Evolutionary conservation across 2,329 filamentous ascomycete species (phyloP).

Genomic region (Colletotrichum orbiculare): DNA sequence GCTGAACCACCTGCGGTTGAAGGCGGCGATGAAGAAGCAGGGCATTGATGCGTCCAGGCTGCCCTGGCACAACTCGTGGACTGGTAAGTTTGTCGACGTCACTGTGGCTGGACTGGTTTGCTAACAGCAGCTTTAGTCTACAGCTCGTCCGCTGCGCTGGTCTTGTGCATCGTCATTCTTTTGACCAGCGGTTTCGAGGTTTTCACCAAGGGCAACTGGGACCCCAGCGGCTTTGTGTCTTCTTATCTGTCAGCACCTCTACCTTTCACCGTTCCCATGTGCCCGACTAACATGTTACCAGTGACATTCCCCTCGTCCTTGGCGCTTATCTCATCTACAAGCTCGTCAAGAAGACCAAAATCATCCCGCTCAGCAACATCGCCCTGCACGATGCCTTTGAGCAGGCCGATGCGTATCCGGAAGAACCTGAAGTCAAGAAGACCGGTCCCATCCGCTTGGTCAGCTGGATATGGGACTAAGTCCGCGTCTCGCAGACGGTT

Average conservation of each 20-base stretch:
- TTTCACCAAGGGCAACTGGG: slow-evolving; percentile 71
- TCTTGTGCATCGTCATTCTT: slow-evolving; percentile 72
- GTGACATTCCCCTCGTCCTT: slow-evolving; percentile 70
- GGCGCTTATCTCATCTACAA: slow-evolving; percentile 73
- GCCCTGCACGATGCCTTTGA: slow-evolving; percentile 64
- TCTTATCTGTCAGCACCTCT: slow-evolving; percentile 73
- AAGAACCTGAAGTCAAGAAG: slow-evolving; percentile 43
- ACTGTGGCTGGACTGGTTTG: not conserved
- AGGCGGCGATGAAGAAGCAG: slow-evolving; percentile 58
- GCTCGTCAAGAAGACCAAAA: slow-evolving; percentile 69
- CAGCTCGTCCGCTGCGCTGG: slow-evolving; percentile 69
- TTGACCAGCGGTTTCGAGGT: slow-evolving; percentile 77
- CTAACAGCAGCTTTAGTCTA: slow-evolving; percentile 56
- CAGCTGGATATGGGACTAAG: slow-evolving; percentile 51
- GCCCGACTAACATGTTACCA: slow-evolving; percentile 42
- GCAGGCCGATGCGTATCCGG: slow-evolving; percentile 52
- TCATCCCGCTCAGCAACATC: slow-evolving; percentile 62
- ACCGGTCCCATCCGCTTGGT: slow-evolving; percentile 44
- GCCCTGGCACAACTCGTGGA: slow-evolving; percentile 74
- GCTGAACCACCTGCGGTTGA: slow-evolving; percentile 69
- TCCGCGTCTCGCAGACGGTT: no score
- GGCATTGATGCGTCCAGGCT: slow-evolving; percentile 60
- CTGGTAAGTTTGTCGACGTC: slow-evolving; percentile 55
- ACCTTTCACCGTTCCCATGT: slow-evolving; percentile 64
- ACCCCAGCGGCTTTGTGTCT: slow-evolving; percentile 67